Base-by-base conservation (phyloP, 192 early-diverging fungal genomes). In the Hyaloraphidium curvatum region DNA sequence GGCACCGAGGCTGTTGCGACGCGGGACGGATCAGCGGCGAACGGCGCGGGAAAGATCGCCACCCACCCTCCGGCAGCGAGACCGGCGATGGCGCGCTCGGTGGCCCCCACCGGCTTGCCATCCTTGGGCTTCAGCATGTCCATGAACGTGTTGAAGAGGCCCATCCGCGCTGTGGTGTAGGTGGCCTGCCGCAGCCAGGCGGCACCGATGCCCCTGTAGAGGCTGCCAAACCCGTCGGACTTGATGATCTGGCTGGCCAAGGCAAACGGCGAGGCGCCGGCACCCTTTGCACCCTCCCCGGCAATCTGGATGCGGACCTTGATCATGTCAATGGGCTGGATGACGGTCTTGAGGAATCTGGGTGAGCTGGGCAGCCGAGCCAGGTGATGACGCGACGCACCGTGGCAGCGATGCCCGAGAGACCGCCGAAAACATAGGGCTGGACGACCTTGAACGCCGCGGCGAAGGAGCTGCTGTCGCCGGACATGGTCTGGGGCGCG, bases 301-400 rank as follows among this genome's bases (percentile, higher is more conserved):
- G 59, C 56, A 0, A 75, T 60, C 50, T 75, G 73, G 53, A 75
- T 65, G n/a, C 70, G 54, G 39, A 75, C 73, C 54, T 75, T 75
- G 50, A 48, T 25, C 43, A 48, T 48, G 25, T 48, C 43, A 25
- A 48, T 48, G 7, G 43, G 43, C 23, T 48, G 43, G 23, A 48
- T 48, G 14, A 48, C 7, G 14, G 43, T 48, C 43, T 48, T 7
- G 33, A 37, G 33, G n/a, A 11, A n/a, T 37, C 33, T 11, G 33
- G 33, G n/a, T 37, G 33, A 7, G n/a, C 33, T n/a, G 9, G 33
- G 9, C 9, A 37, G n/a, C 33, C 9, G 7, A 37, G n/a, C 33
- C 9, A 7, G 9, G 33, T n/a, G 33, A 37, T 7, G 33, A 37
- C 33, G 33, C 9, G 33, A 25, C 43, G 14, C 9, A 48, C 43